These are phyloP conservation scores for Arthrinium phaeospermum DNA, from an alignment of 2,329 filamentous ascomycete species.

Conservation along the genomic window DNA sequence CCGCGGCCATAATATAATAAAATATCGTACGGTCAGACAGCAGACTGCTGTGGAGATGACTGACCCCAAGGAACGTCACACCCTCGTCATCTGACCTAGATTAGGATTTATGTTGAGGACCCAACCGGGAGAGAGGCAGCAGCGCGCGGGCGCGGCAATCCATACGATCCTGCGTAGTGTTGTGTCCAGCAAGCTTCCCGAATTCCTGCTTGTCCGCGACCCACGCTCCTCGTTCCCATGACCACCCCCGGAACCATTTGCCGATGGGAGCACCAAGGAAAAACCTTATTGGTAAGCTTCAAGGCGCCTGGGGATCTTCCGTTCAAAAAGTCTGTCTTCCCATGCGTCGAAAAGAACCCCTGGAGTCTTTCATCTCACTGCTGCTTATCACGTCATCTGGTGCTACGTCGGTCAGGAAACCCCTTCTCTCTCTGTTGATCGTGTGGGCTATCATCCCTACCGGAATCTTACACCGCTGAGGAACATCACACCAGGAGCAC, in stretches of 20 bases:
- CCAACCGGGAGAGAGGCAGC: background rate
- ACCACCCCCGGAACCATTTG: background rate
- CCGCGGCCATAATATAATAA: too few relatives aligned
- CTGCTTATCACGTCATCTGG: background rate
- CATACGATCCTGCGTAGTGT: background rate
- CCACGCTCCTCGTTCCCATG: background rate
- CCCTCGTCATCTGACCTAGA: slow-evolving; percentile 9
- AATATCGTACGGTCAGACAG: background rate
- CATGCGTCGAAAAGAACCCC: background rate
- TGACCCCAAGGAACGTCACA: slow-evolving; percentile 4
- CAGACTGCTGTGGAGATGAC: background rate
- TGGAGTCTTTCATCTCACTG: background rate
- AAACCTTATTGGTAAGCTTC: slow-evolving; percentile 4
- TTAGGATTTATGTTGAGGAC: slow-evolving; percentile 1
- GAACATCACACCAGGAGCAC: background rate
- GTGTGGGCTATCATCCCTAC: background rate
- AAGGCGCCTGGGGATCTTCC: background rate
- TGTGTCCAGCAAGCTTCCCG: background rate
- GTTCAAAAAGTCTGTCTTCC: background rate
- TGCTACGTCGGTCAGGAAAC: background rate
- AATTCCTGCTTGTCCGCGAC: background rate
- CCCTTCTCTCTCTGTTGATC: background rate
- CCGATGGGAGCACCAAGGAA: background rate
- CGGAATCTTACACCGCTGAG: background rate
- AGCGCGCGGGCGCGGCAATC: background rate